Conservation (phyloP, 1,139 yeast species). For the Diutina scorzettiae region DNA sequence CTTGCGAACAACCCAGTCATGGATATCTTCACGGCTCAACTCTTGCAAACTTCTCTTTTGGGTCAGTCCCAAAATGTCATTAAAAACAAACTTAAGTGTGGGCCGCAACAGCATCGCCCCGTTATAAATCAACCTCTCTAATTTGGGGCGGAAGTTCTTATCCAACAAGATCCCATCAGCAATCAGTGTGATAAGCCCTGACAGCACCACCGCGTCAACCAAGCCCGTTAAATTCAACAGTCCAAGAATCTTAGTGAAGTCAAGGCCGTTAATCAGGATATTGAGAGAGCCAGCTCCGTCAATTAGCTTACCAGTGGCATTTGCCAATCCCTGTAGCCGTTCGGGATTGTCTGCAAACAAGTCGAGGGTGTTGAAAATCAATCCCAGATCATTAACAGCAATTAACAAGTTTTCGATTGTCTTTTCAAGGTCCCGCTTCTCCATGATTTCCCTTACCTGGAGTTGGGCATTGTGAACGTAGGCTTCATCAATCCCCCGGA, state of each 20-base stretch:
- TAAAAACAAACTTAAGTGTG: neutral
- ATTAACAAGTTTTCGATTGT: constrained; percentile 16
- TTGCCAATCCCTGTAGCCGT: constrained; percentile 20
- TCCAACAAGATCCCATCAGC: constrained; percentile 29
- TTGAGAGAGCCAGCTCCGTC: constrained; percentile 8
- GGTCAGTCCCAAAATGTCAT: neutral
- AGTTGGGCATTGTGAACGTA: too few species aligned
- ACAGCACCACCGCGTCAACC: constrained; percentile 15
- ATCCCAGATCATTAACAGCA: constrained; percentile 24
- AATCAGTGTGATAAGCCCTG: constrained; percentile 25
- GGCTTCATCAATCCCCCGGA: neutral
- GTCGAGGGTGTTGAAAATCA: constrained; percentile 26
- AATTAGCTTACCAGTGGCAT: constrained; percentile 15
- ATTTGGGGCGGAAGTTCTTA: constrained; percentile 20
- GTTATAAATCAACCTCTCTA: constrained; percentile 11
- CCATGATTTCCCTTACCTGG: neutral
- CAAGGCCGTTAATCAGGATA: constrained; percentile 8
- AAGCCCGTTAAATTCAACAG: constrained; percentile 18
- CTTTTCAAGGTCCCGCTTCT: constrained; percentile 13
- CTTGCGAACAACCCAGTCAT: too few species aligned
- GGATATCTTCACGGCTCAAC: constrained; percentile 18
- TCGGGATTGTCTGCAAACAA: constrained; percentile 22
- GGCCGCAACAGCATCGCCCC: neutral
- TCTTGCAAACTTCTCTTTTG: constrained; percentile 20
- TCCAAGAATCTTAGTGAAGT: constrained; percentile 8